A percentile compares a stretch with the other conserved stretches of the same genome.
Evolutionary conservation across 495 filamentous ascomycete genomes (phyloP).

Genomic region (Aspergillus conjunctus): DNA sequence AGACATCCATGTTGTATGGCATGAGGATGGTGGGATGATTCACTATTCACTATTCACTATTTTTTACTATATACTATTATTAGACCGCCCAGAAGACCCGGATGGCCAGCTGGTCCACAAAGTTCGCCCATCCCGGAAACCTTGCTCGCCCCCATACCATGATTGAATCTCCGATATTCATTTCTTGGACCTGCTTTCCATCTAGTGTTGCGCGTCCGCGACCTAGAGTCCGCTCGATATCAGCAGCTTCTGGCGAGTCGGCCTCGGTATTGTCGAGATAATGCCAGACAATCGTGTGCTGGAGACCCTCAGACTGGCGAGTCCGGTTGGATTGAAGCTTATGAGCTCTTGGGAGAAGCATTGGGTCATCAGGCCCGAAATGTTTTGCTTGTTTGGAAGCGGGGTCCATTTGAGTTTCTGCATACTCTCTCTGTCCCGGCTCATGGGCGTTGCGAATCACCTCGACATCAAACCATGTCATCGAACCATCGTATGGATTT

Average conservation of each 20-base stretch:
- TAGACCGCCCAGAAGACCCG: conserved; percentile 66
- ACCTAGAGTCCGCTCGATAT: conserved; percentile 42
- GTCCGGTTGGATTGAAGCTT: conserved; percentile 58
- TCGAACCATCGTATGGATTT: conserved; percentile 58
- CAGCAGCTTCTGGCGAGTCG: conserved; percentile 47
- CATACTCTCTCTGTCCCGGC: conserved; percentile 2
- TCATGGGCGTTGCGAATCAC: conserved; percentile 34
- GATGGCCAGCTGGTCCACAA: conserved; percentile 56
- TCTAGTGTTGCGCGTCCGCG: conserved; percentile 57
- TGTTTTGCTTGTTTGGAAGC: conserved; percentile 23
- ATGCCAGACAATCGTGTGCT: conserved; percentile 60
- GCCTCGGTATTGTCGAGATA: conserved; percentile 49
- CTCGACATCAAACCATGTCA: conserved; percentile 73
- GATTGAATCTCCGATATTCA: conserved; percentile 65
- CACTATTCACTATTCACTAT: background rate
- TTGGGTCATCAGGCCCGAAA: conserved; percentile 35
- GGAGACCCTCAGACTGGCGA: conserved; percentile 32
- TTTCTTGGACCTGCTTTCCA: conserved; percentile 56
- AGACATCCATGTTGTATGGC: background rate
- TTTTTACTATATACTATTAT: conserved; percentile 11
- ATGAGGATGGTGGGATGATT: background rate
- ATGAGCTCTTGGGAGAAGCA: conserved; percentile 41
- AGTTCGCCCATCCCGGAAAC: conserved; percentile 64
- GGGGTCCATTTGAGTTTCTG: conserved; percentile 6
- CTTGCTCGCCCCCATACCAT: conserved; percentile 65